phyloP scores from a whole-genome alignment of 768 basidiomycete species.

The Tylopilus sp. region DNA sequence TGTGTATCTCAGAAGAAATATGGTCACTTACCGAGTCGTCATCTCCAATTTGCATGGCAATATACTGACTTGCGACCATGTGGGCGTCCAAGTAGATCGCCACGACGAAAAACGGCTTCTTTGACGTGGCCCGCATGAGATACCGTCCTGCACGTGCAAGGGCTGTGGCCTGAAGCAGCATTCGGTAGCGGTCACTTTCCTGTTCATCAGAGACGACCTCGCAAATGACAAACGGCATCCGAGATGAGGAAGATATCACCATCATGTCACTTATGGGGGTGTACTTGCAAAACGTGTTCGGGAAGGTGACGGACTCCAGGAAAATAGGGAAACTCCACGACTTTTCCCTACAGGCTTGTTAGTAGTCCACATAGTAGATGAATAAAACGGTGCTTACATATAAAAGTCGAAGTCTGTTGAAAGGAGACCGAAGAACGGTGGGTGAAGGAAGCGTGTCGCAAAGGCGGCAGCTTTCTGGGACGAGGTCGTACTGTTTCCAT shows the following conservation, averaged over 20 bases:
- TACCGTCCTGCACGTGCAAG: not conserved
- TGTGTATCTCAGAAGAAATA: not conserved
- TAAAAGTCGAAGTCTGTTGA: not conserved
- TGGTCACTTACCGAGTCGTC: not conserved
- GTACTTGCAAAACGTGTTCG: not conserved
- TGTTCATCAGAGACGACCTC: not conserved
- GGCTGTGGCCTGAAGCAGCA: not conserved
- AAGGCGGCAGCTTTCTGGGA: not conserved
- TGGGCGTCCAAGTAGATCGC: not conserved
- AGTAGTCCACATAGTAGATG: no score
- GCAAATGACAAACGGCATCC: not conserved
- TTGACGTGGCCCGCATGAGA: not conserved
- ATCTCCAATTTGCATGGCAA: not conserved
- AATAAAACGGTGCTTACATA: not conserved
- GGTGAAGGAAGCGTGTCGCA: not conserved
- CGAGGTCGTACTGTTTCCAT: not conserved
- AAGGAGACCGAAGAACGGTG: not conserved
- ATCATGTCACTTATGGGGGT: slow-evolving; percentile 6
- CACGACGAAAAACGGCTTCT: not conserved
- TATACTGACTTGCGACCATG: not conserved
- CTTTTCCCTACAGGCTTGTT: slow-evolving; percentile 5
- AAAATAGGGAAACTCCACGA: slow-evolving; percentile 13
- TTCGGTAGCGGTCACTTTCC: not conserved
- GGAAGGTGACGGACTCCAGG: not conserved
- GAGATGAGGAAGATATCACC: not conserved